Evolutionary conservation across 495 filamentous ascomycete species (phyloP).

Genomic region (Penicillium ochrochloron): DNA sequence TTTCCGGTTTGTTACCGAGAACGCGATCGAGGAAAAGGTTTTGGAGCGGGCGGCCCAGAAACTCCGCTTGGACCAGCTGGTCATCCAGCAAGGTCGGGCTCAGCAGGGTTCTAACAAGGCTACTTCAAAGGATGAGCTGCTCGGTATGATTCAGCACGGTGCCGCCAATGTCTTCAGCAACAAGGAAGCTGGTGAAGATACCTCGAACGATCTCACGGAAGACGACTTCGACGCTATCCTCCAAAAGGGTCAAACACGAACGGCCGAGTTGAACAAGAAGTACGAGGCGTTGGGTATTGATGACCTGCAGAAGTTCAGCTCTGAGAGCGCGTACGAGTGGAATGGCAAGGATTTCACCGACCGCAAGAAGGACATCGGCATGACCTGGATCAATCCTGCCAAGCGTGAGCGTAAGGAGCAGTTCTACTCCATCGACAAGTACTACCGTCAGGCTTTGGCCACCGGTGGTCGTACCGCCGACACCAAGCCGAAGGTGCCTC

Average conservation of each 20-base stretch:
- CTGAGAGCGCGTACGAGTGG: conserved; percentile 97
- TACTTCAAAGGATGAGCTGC: conserved; percentile 92
- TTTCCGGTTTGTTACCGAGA: conserved; percentile 95
- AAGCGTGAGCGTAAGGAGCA: conserved; percentile 99
- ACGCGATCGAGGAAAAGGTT: conserved; percentile 98
- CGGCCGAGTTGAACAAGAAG: conserved; percentile 84
- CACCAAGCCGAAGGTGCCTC: conserved; percentile 91
- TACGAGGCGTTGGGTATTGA: conserved; percentile 99
- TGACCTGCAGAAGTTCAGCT: conserved; percentile 96
- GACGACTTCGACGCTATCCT: conserved; percentile 91
- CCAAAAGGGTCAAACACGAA: conserved; percentile 84
- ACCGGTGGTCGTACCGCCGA: conserved; percentile 86
- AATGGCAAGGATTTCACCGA: conserved; percentile 93
- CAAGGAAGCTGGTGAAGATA: conserved; percentile 55
- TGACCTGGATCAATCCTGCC: conserved; percentile 97
- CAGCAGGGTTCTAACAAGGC: conserved; percentile 86
- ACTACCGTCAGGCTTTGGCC: conserved; percentile 89
- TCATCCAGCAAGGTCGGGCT: conserved; percentile 97
- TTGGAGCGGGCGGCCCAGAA: conserved; percentile 97
- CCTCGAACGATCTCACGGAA: conserved; percentile 68
- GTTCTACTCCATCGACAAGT: conserved; percentile 97
- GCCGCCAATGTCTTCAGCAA: conserved; percentile 89
- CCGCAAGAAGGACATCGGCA: conserved; percentile 89
- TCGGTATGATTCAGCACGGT: conserved; percentile 98
- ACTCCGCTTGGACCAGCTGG: conserved; percentile 94